Evolutionary conservation across 2,329 filamentous ascomycete genomes (phyloP).

Genomic region (Rhinocladiella similis): DNA sequence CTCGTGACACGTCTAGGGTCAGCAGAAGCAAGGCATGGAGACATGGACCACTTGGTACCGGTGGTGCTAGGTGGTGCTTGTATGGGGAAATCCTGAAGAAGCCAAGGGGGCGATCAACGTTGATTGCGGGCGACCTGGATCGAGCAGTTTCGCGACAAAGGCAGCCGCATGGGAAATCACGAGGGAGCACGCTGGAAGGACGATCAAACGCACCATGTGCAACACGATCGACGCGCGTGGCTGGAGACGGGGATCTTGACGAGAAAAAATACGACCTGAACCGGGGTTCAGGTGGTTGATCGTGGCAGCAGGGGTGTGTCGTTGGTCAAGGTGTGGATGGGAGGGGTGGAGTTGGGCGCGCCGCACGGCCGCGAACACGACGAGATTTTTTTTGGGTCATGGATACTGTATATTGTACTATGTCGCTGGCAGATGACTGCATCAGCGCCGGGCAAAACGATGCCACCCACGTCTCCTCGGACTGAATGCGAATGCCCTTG

Average conservation of each 20-base stretch:
- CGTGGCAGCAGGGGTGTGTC: constrained; percentile 2
- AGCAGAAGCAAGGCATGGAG: not conserved
- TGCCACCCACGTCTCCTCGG: too few species aligned
- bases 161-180: constrained; percentile 19
- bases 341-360: too few species aligned
- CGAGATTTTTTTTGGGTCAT: too few species aligned
- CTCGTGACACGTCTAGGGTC: not conserved
- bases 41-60: not conserved
- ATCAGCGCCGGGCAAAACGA: too few species aligned
- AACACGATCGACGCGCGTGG: constrained; percentile 23
- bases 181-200: constrained; percentile 8
- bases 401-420: too few species aligned
- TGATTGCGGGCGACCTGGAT: constrained; percentile 1
- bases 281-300: not conserved
- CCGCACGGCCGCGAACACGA: too few species aligned
- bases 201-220: constrained; percentile 24
- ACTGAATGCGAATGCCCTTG: too few species aligned
- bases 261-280: constrained; percentile 4
- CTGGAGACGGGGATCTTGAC: constrained; percentile 10
- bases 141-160: constrained; percentile 3
- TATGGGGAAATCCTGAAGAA: not conserved
- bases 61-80: too few species aligned
- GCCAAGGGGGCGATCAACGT: too few species aligned
- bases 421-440: too few species aligned
- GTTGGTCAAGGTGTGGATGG: constrained; percentile 10